A percentile compares a stretch with the other conserved stretches of the same genome.
Conservation (phyloP, 2,329 filamentous ascomycete species). For the Ilyonectria mors-panacis region DNA sequence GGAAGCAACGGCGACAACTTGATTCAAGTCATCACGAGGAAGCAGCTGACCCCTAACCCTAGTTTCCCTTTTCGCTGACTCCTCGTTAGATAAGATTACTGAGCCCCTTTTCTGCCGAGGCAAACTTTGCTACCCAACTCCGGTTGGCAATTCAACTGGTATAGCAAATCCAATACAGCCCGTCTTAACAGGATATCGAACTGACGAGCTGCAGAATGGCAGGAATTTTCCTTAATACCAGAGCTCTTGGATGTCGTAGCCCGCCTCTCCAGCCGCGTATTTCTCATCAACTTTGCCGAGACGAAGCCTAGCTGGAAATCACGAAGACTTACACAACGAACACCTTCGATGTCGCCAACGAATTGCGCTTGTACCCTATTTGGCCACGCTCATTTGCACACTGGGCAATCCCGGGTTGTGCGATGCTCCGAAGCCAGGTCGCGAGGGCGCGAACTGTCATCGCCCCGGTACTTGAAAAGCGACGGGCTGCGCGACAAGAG, state of each 20-base stretch:
- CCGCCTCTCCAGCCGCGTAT: neutral
- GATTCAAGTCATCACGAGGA: neutral
- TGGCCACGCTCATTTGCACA: slow-evolving; percentile 63
- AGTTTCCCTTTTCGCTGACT: no score
- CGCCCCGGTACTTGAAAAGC: slow-evolving; percentile 60
- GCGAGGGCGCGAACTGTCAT: slow-evolving; percentile 27
- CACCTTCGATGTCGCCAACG: slow-evolving; percentile 48
- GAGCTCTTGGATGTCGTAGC: neutral
- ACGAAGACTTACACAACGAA: slow-evolving; percentile 54
- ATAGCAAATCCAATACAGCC: no score
- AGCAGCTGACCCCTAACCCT: neutral
- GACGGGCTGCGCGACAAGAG: slow-evolving; percentile 56
- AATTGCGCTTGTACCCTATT: slow-evolving; percentile 59
- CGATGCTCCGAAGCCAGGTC: slow-evolving; percentile 47
- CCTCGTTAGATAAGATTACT: no score
- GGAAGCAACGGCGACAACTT: neutral
- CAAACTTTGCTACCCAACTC: no score
- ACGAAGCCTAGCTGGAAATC: neutral
- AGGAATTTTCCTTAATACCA: neutral
- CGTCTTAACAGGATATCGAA: no score
- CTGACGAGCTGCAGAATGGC: neutral
- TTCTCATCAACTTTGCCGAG: neutral
- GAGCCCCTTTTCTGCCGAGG: no score
- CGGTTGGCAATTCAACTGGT: no score
- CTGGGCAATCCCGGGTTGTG: slow-evolving; percentile 58